Base-by-base conservation (phyloP, 2,329 filamentous ascomycete genomes). In the Talaromyces islandicus region DNA sequence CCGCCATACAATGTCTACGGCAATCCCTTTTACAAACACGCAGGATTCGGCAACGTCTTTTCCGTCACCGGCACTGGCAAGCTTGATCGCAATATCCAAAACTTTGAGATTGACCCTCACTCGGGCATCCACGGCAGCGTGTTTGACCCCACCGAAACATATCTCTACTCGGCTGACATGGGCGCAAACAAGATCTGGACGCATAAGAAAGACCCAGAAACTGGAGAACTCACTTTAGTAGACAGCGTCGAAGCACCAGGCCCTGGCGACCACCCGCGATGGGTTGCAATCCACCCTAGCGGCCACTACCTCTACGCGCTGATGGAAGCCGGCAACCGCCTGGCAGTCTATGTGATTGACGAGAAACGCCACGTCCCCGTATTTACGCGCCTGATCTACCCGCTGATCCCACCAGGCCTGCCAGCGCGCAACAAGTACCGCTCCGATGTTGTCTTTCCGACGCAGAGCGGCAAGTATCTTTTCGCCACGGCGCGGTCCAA, bases 1-100 rank as follows among this genome's bases (percentile, higher is more conserved):
- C 82, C 90, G 1, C 91, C 91, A 0, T 90, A 91, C 74, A 85
- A 84, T 67, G 89, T 96, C 63, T 96, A 96, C 77, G 90, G 89
- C 73, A 94, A 94, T 74, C 91, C 91, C 9, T 96, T 96, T 76
- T 96, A 96, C 80, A 85, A 90, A 63, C 83, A 92, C 71, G 91
- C 91, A 41, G 90, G 90, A 64, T 88, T 85, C 71, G 90, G 91
- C 62, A 91, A 92, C 70, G 84, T 95, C 71, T 77, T 81, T 64
- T 77, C 77, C 2, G 78, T 80, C 9, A 70, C 75, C 57, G 61
- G 71, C 12, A 70, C 73, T 53, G 79, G 79, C n/a, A 68, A 66
- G 10, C 69, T 81, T 7, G 70, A 71, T 19, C 60, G 69, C 51
- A 75, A 79, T 32, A 67, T 80, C 6, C 78, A 81, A 62, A 75